Evolutionary conservation across 148 eudicot genomes (phyloP).

Genomic region (Simmondsia chinensis): DNA sequence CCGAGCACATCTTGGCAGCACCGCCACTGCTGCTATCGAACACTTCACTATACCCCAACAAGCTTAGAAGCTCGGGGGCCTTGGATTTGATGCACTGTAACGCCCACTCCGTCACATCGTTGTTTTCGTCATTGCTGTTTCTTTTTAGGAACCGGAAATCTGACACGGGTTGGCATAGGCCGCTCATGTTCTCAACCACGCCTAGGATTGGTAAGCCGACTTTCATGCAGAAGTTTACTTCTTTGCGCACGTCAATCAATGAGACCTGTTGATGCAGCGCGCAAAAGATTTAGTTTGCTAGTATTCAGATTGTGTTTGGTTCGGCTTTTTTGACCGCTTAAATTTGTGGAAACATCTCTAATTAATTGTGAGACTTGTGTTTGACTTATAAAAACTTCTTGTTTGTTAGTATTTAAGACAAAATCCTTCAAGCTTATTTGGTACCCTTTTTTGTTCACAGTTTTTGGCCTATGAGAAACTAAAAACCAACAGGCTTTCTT

Average conservation of each 20-base stretch:
- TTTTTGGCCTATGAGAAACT: no score
- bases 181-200: constrained; percentile 95
- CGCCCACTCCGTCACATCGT: constrained; percentile 62
- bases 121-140: constrained; percentile 37
- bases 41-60: constrained; percentile 50
- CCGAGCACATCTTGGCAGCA: constrained; percentile 67
- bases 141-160: constrained; percentile 48
- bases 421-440: no score
- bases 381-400: no score
- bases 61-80: constrained; percentile 65
- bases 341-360: no score
- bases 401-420: no score
- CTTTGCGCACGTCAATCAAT: constrained; percentile 73
- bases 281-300: no score
- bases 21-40: constrained; percentile 90
- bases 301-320: no score
- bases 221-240: constrained; percentile 80
- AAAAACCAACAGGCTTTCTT: no score
- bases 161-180: constrained; percentile 45
- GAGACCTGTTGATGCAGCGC: constrained; percentile 41
- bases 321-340: no score
- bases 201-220: constrained; percentile 75
- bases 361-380: no score
- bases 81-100: constrained; percentile 35
- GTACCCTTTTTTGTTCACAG: no score